A percentile compares a stretch with the other conserved stretches of the same genome.
phyloP scores from a whole-genome alignment of 345 rosid genomes.

The Corchorus capsularis region DNA sequence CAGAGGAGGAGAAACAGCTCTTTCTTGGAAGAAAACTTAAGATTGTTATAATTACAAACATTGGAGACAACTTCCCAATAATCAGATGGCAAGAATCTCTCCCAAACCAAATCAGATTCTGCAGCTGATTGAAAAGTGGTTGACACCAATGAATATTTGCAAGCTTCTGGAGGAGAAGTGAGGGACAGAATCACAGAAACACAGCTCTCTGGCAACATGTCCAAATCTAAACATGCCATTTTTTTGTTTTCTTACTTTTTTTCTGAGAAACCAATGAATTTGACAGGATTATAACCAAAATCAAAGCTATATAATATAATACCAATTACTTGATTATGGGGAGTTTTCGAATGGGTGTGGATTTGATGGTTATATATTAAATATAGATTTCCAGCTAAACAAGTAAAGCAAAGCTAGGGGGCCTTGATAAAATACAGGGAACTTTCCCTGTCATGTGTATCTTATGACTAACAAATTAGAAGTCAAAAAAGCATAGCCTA shows the following conservation, averaged over 20 bases:
- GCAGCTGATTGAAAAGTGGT: slow-evolving; percentile 55
- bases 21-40: slow-evolving; percentile 51
- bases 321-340: not conserved
- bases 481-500: too few species aligned
- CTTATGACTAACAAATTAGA: too few species aligned
- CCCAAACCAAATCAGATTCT: slow-evolving; percentile 65
- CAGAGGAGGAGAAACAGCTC: slow-evolving; percentile 55
- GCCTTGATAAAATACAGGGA: too few species aligned
- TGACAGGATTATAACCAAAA: not conserved
- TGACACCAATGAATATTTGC: slow-evolving; percentile 50
- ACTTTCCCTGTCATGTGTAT: too few species aligned
- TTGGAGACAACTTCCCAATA: slow-evolving; percentile 33
- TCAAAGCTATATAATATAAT: not conserved
- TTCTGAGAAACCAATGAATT: not conserved
- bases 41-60: slow-evolving; percentile 8
- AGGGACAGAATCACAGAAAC: slow-evolving; percentile 55
- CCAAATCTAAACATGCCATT: not conserved
- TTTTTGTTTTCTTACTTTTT: not conserved
- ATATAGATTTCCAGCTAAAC: too few species aligned
- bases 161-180: slow-evolving; percentile 61
- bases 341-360: not conserved
- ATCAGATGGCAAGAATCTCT: slow-evolving; percentile 52
- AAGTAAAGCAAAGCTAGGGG: too few species aligned
- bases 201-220: slow-evolving; percentile 59
- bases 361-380: not conserved